These are phyloP conservation scores for Pittosporum tobira DNA, from an alignment of 129 eudicot genomes.

Conservation along the genomic window DNA sequence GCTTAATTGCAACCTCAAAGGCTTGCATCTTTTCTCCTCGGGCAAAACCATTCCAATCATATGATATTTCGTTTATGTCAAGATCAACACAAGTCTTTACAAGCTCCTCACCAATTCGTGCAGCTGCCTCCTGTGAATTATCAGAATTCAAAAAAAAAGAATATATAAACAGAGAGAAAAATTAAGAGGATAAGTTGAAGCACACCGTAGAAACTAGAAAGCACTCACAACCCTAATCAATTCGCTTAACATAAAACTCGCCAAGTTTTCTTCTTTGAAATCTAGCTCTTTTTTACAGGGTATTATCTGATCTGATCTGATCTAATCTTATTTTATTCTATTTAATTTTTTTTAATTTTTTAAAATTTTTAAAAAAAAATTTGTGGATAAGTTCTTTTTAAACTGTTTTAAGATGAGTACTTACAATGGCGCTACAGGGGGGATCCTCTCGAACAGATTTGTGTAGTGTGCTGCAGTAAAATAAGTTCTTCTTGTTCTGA, in stretches of 20 bases:
- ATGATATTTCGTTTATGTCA: conserved; percentile 59
- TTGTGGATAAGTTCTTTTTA: too few species aligned
- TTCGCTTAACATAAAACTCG: too few species aligned
- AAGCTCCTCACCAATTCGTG: conserved; percentile 84
- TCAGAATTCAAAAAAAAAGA: conserved; percentile 7
- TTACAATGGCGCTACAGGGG: conserved; percentile 53
- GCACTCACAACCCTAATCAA: too few species aligned
- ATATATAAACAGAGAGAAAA: too few species aligned
- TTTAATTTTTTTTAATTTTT: too few species aligned
- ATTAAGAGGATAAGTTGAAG: too few species aligned
- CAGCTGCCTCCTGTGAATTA: conserved; percentile 68
- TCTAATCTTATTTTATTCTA: too few species aligned
- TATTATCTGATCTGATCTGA: too few species aligned
- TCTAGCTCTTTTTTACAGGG: not conserved
- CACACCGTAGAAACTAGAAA: not conserved
- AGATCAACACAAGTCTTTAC: conserved; percentile 61
- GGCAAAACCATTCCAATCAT: conserved; percentile 80
- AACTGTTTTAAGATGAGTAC: conserved; percentile 12
- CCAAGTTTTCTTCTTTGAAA: not conserved
- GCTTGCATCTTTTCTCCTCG: conserved; percentile 73
- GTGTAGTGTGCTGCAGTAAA: conserved; percentile 79
- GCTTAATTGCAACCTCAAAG: conserved; percentile 67
- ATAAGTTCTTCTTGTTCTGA: conserved; percentile 74
- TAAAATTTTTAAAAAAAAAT: too few species aligned
- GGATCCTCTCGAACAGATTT: conserved; percentile 52